Evolutionary conservation across 2,329 filamentous ascomycete genomes (phyloP), one percentile per base, ranked within the genome.

Genomic region (Corynespora cassiicola): DNA sequence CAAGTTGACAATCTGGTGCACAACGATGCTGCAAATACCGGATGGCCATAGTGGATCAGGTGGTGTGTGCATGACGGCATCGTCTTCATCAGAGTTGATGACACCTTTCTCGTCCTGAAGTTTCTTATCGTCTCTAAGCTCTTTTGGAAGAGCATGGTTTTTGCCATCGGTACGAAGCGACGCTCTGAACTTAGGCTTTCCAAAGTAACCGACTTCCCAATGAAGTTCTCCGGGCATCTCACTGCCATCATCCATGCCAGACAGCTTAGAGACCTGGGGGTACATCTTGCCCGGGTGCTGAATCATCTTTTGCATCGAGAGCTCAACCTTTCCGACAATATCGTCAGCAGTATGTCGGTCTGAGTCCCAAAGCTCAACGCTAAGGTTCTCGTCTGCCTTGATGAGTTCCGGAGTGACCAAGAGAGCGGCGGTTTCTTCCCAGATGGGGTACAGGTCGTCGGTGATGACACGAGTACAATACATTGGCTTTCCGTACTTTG

Each of bases 391-490:
- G 50, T 96, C 86, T 0, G 88, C 92, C 69, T 94, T 95, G 74
- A 97, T 89, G 36, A 96, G 77, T 50, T 96, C 91, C 0, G 88
- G 81, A 0, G 88, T 96, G 5, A 99, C 88, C 11, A 96, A 75
- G 12, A 97, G 76, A 17, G 89, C 90, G 27, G 88, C 85, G 2
- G 83, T 88, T 70, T 97, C 94, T 58, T 94, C 88, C 75, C 95
- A 97, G 4, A 96, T 78, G 0, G 94, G 94, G 59, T 97, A 95
- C 37, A 96, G 78, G 53, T 96, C 87, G 60, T 97, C 92, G 35
- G 92, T 90, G 49, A 97, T 96, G 34, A 97, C 91, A 31, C 94
- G 85, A 2, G 94, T 97, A 69, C 91, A 96, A 70, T 96, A 97
- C 81, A 96, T 95, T 2, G 92, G 92, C 72, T 99, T 99, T 39